Base-by-base conservation (phyloP, 1,284 basidiomycete genomes). In the Marasmius sp. region DNA sequence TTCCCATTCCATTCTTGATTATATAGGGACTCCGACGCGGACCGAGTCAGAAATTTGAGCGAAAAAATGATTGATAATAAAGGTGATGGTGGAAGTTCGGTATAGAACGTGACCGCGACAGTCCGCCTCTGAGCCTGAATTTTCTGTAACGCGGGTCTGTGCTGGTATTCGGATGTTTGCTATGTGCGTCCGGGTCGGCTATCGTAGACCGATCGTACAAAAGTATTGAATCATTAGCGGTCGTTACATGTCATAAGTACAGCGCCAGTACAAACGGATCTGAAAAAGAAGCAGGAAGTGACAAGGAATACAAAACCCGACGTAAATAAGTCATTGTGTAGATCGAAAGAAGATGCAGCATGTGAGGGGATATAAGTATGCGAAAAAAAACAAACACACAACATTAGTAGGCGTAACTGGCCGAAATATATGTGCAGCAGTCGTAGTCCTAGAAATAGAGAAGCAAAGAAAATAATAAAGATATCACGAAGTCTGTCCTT, bases 401-500 rank as follows among this genome's bases (percentile, higher is more conserved):
- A 43, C 41, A 43, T 12, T n/a, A 43, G 11, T 16, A 47, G 20
- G 7, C 8, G 16, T 16, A 14, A 8, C n/a, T 47, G 16, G 45
- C 16, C 20, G 45, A 47, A 20, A 47, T 16, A 43, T 12, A 43
- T 43, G 41, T 12, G 41, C 11, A 12, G n/a, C 41, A 43, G 41
- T 27, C 27, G 27, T n/a, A 43, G 41, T 43, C 41, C 41, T 6
- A 43, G 41, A 47, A 18, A 47, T 47, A n/a, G n/a, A 18, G 45
- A 20, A 39, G 33, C 45, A 16, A 50, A 45, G 51, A 47, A 47
- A 47, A 49, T n/a, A 20, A 36, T 18, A 14, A 39, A 45, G 39
- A 38, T 38, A 11, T 47, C 39, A 57, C 54, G 48, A 55, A 34
- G 52, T 8, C 51, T 51, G 69, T 51, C 74, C 74, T 65, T 93